A percentile compares a stretch with the other conserved stretches of the same genome.
phyloP scores from a whole-genome alignment of 345 rosid species.

The Brassica nigra region DNA sequence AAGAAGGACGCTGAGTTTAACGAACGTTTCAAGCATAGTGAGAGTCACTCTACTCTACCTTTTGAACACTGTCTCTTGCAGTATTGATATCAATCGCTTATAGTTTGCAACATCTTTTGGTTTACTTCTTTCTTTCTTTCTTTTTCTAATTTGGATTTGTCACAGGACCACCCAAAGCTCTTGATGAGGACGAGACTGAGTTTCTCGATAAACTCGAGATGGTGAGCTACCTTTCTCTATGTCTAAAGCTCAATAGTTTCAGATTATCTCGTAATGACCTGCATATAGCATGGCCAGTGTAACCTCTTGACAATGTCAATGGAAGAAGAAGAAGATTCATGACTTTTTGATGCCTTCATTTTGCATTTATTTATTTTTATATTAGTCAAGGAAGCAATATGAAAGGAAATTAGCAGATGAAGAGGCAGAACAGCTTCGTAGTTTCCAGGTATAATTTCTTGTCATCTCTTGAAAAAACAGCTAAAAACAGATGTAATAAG shows the following conservation, averaged over 20 bases:
- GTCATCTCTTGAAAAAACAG: neutral
- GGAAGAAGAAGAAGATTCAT: neutral
- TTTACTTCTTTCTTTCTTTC: neutral
- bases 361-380: slow-evolving; percentile 3
- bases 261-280: neutral
- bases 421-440: slow-evolving; percentile 70
- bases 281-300: neutral
- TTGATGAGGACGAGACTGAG: slow-evolving; percentile 97
- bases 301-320: neutral
- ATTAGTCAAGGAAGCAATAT: slow-evolving; percentile 73
- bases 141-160: slow-evolving; percentile 6
- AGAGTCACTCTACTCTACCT: slow-evolving; percentile 34
- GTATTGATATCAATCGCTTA: neutral
- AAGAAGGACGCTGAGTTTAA: slow-evolving; percentile 93
- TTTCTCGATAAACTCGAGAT: slow-evolving; percentile 79
- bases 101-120: neutral
- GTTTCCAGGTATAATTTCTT: slow-evolving; percentile 67
- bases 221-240: slow-evolving; percentile 48
- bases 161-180: slow-evolving; percentile 93
- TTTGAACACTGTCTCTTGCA: neutral
- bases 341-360: neutral
- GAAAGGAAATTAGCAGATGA: slow-evolving; percentile 73
- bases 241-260: neutral
- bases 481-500: neutral
- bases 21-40: slow-evolving; percentile 93